phyloP scores from a whole-genome alignment of 208 protist species.

The Sergeia podlipaevii region DNA sequence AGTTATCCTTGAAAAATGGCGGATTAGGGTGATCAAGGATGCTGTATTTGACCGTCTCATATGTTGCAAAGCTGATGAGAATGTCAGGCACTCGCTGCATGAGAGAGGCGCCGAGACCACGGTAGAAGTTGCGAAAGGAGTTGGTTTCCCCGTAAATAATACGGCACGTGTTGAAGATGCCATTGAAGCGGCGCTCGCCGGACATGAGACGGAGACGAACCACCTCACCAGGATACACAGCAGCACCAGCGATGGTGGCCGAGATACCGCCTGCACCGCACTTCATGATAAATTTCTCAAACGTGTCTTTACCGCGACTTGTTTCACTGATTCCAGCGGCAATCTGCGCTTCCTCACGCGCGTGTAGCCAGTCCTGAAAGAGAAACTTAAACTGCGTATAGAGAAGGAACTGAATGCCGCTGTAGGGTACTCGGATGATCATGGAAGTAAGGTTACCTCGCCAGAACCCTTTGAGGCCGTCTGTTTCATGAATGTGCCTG shows the following conservation, averaged over 20 bases:
- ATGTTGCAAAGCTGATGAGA: conserved; percentile 82
- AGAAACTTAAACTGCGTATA: conserved; percentile 81
- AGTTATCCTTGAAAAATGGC: conserved; percentile 40
- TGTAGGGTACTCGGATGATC: conserved; percentile 88
- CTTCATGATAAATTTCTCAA: conserved; percentile 84
- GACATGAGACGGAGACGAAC: conserved; percentile 90
- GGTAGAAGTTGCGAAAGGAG: conserved; percentile 80
- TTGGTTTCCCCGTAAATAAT: conserved; percentile 73
- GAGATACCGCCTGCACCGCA: conserved; percentile 83
- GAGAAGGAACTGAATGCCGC: conserved; percentile 81
- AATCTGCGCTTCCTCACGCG: neutral
- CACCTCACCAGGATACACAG: conserved; percentile 84
- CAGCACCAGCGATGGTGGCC: conserved; percentile 70
- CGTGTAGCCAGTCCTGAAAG: conserved; percentile 57
- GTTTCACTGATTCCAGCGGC: neutral
- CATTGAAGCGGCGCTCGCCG: conserved; percentile 58
- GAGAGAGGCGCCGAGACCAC: conserved; percentile 76
- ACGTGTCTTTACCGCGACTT: neutral
- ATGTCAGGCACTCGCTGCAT: conserved; percentile 88
- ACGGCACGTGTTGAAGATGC: conserved; percentile 51
- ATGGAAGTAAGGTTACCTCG: conserved; percentile 88
- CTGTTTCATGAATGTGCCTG: conserved; percentile 42
- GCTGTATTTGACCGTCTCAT: conserved; percentile 85
- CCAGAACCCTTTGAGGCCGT: conserved; percentile 80
- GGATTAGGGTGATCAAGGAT: conserved; percentile 45